Conservation (phyloP, 371 early-diverging fungal species). For the Thermomucor indicae-seudaticae region DNA sequence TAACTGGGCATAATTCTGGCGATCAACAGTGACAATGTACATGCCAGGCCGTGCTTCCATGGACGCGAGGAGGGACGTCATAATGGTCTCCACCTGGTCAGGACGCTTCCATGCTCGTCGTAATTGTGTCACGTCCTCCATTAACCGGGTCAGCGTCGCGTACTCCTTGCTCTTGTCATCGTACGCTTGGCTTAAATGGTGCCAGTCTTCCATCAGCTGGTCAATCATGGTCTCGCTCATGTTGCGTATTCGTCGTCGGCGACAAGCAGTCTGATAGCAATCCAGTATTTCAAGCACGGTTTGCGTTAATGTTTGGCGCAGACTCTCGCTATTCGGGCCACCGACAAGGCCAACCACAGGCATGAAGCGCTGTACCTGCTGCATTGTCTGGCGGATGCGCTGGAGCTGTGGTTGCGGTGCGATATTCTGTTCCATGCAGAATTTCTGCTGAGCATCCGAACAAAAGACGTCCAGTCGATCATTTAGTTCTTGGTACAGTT, state of each 20-base stretch:
- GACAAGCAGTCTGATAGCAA: slow-evolving; percentile 5
- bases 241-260: slow-evolving; percentile 12
- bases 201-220: slow-evolving; percentile 22
- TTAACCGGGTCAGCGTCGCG: slow-evolving; percentile 4
- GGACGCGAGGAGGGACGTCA: slow-evolving; percentile 16
- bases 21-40: slow-evolving; percentile 19
- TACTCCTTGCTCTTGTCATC: slow-evolving; percentile 30
- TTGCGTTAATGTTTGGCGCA: slow-evolving; percentile 10
- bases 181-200: slow-evolving; percentile 16
- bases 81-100: slow-evolving; percentile 15
- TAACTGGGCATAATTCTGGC: slow-evolving; percentile 18
- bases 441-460: slow-evolving; percentile 16
- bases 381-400: slow-evolving; percentile 16
- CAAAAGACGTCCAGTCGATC: slow-evolving; percentile 8
- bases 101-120: slow-evolving; percentile 17
- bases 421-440: slow-evolving; percentile 14
- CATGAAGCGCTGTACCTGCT: slow-evolving; percentile 12
- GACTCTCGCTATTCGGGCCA: slow-evolving; percentile 3
- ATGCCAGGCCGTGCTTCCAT: slow-evolving; percentile 4
- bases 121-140: slow-evolving; percentile 8
- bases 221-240: slow-evolving; percentile 6
- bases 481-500: slow-evolving; percentile 17
- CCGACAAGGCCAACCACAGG: slow-evolving; percentile 7
- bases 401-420: slow-evolving; percentile 12
- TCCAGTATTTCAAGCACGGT: slow-evolving; percentile 12